Base-by-base conservation (phyloP, 148 eudicot genomes). In the Chenopodium quinoa region DNA sequence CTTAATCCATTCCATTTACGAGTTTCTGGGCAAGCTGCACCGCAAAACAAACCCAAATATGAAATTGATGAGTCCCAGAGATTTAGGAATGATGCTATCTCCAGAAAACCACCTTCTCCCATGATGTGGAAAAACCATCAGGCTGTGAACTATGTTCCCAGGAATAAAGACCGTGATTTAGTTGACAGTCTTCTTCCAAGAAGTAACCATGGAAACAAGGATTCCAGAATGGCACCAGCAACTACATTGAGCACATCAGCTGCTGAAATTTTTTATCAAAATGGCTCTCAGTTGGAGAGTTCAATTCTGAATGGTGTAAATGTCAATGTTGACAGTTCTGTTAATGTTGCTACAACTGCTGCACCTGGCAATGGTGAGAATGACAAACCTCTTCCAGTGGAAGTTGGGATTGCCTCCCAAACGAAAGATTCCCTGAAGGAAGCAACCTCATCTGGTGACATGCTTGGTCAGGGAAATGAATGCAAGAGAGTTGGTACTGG, bases 1-100 rank as follows among this genome's bases (percentile, higher is more conserved):
- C 95, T 96, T 37, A 96, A 96, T 81, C 99, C 98, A 14, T 96
- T 96, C 85, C 92, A 91, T 83, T 79, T 89, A 66, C 90, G 91
- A 84, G 94, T 92, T 46, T 82, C 94, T 83, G 93, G 93, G 20
- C 93, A 87, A 79, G 75, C 84, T 74, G 72, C 90, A n/a, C 79
- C 82, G 75, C 93, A 88, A 86, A 91, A 84, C 79, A 87, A 89
- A 75, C 86, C 87, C 79, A 75, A 81, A 64, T 86, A 83, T 81
- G 91, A 89, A 84, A 85, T 83, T 75, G 90, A 88, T 78, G 90
- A 88, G 65, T 81, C 84, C 80, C 92, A 83, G 71, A 90, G 88
- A 86, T 81, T 85, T 68, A 91, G 83, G 81, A 90, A 89, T 89
- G 91, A 89, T 54, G 78, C 82, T 77, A 89, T 85, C 44, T 73